Base-by-base conservation (phyloP, 805 yeast species). In the Lipomyces yamadae region DNA sequence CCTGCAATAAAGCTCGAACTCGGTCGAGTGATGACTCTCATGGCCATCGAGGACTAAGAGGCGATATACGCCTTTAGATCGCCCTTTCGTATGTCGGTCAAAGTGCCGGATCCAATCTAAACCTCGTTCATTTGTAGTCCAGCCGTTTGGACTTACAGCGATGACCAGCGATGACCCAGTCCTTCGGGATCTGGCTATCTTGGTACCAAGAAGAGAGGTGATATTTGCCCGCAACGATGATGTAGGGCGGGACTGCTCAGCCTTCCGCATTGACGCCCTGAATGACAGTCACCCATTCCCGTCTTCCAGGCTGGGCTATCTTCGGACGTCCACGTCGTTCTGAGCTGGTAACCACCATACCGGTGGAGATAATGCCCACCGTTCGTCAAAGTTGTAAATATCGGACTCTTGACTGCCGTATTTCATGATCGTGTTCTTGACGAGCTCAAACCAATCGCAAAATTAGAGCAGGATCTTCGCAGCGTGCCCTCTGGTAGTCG, bases 171-270 rank as follows among this genome's bases (percentile, higher is more conserved):
- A 50, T 56, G n/a, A 37, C 60, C 64, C 64, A 54, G 42, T 56
- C 61, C 18, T 24, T 15, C 32, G 52, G 63, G 30, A 35, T 45
- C 33, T 58, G 33, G 15, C 30, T 50, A 56, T 50, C 45, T 39
- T 34, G 11, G 35, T 58, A 62, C 65, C 58, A 62, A 35, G 32
- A n/a, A 8, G 52, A 13, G 32, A 59, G 35, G 58, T 62, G 62
- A 39, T 39, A 39, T 5, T 39, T 5, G 10, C 57, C 64, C 7
- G 50, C 54, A 29, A 62, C 61, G n/a, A 61, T 33, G 50, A 56
- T 57, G 61, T 37, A 56, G n/a, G 62, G 64, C 32, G 64, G 62
- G 29, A 61, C 48, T 13, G 63, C 63, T 62, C 62, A 56, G 42
- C 64, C 64, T 30, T 58, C 59, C 10, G 63, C 4, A 63, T 58